Conservation (phyloP, 179 eudicot species). For the Gypsophila paniculata region DNA sequence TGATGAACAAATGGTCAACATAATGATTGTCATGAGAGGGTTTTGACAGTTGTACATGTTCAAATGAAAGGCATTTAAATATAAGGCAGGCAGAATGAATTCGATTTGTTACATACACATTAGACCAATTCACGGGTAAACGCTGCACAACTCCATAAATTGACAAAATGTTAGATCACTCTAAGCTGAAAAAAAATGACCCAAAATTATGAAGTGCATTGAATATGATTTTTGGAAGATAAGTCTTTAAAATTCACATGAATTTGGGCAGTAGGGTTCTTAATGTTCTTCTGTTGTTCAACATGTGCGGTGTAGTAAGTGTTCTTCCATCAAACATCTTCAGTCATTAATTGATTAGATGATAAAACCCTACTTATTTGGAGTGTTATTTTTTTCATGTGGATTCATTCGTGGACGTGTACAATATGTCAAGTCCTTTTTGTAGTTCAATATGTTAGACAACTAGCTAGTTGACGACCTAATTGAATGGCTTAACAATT, state of each 20-base stretch:
- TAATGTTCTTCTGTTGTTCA: conserved; percentile 21
- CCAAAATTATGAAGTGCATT: conserved; percentile 6
- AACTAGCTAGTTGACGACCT: no score
- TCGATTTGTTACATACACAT: neutral
- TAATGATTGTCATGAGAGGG: neutral
- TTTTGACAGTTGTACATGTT: conserved; percentile 4
- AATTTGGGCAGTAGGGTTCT: conserved; percentile 1
- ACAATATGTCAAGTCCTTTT: neutral
- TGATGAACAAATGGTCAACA: neutral
- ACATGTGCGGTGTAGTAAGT: conserved; percentile 30
- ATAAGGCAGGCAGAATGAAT: neutral
- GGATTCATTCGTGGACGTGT: neutral
- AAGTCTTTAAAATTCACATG: conserved; percentile 31
- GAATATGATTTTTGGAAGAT: neutral
- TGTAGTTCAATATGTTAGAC: conserved; percentile 14
- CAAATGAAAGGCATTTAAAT: conserved; percentile 2
- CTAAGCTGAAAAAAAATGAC: neutral
- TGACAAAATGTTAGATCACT: neutral
- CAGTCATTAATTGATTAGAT: conserved; percentile 15
- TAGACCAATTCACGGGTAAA: conserved; percentile 14
- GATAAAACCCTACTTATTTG: conserved; percentile 11
- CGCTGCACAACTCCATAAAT: neutral
- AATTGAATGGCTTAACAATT: no score
- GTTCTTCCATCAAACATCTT: neutral
- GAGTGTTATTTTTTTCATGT: conserved; percentile 9